These are phyloP conservation scores for Irpex sp. DNA, from an alignment of 1,284 basidiomycete genomes.

Conservation along the genomic window DNA sequence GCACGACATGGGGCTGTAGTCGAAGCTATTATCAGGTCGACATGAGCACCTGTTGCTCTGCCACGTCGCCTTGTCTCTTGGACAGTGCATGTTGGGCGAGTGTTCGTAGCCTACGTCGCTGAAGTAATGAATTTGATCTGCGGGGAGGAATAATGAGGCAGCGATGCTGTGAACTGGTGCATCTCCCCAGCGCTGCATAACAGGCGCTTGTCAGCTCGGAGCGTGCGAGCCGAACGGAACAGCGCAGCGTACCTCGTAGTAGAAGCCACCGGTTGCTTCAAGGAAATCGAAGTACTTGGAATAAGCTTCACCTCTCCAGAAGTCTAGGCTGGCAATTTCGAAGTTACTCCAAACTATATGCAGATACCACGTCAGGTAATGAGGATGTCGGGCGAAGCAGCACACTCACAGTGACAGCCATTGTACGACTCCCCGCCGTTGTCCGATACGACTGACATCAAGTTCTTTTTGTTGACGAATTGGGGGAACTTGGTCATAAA, in stretches of 20 bases:
- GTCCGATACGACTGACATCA: constrained; percentile 64
- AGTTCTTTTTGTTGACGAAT: constrained; percentile 60
- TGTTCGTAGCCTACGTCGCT: constrained; percentile 58
- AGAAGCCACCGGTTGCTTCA: constrained; percentile 71
- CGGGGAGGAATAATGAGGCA: constrained; percentile 57
- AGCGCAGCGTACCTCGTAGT: constrained; percentile 53
- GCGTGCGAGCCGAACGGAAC: too few relatives aligned
- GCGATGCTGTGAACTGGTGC: constrained; percentile 79
- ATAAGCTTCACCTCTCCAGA: constrained; percentile 62
- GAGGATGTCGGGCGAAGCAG: too few relatives aligned
- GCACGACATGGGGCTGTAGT: constrained; percentile 47
- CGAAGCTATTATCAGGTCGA: constrained; percentile 36
- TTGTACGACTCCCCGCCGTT: constrained; percentile 65
- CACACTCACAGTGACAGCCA: constrained; percentile 62
- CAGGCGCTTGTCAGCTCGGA: too few relatives aligned
- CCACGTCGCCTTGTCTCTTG: constrained; percentile 37
- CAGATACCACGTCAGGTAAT: too few relatives aligned
- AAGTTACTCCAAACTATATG: constrained; percentile 68
- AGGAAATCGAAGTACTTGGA: constrained; percentile 69
- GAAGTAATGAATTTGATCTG: constrained; percentile 67
- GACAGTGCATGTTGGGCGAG: constrained; percentile 47
- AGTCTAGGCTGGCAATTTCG: constrained; percentile 68
- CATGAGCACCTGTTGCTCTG: constrained; percentile 41
- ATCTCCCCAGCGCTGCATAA: constrained; percentile 63
- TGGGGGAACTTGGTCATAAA: constrained; percentile 62